A percentile compares a stretch with the other conserved stretches of the same genome.
phyloP scores from a whole-genome alignment of 106 monocot genomes.

The Platanthera guangdongensis region DNA sequence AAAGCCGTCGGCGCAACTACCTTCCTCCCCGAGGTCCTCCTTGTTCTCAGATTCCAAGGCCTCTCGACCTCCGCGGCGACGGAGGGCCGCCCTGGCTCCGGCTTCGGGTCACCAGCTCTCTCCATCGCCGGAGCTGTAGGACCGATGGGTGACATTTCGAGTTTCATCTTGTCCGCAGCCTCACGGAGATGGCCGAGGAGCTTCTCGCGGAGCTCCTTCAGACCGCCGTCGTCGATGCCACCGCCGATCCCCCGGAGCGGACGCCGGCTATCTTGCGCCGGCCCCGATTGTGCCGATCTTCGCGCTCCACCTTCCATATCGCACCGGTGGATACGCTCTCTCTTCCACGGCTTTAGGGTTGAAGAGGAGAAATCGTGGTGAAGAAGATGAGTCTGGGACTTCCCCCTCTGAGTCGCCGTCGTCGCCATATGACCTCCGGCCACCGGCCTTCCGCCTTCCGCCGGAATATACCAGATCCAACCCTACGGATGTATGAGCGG shows the following conservation, averaged over 20 bases:
- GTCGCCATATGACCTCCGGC: not conserved
- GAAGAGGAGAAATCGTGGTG: slow-evolving; percentile 2
- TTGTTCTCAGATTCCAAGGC: slow-evolving; percentile 6
- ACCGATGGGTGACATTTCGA: not conserved
- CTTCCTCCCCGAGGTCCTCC: not conserved
- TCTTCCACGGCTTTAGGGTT: not conserved
- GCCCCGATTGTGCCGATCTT: too few relatives aligned
- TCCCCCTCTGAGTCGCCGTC: not conserved
- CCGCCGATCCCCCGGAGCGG: not conserved
- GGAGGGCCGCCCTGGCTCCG: not conserved
- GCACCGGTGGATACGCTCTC: not conserved
- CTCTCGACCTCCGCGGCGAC: not conserved
- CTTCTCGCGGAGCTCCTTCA: slow-evolving; percentile 27
- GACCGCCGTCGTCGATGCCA: not conserved
- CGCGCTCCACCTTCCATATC: not conserved
- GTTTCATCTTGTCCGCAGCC: slow-evolving; percentile 19
- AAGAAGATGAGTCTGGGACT: slow-evolving; percentile 4
- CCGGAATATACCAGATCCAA: not conserved
- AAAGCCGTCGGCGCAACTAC: not conserved
- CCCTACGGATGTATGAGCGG: not conserved
- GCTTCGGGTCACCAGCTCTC: not conserved
- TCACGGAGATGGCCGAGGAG: slow-evolving; percentile 30
- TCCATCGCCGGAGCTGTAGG: not conserved
- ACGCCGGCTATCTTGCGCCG: too few relatives aligned
- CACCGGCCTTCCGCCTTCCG: not conserved